Evolutionary conservation across 768 basidiomycete genomes (phyloP).

Genomic region (Cystobasidium tubakii): DNA sequence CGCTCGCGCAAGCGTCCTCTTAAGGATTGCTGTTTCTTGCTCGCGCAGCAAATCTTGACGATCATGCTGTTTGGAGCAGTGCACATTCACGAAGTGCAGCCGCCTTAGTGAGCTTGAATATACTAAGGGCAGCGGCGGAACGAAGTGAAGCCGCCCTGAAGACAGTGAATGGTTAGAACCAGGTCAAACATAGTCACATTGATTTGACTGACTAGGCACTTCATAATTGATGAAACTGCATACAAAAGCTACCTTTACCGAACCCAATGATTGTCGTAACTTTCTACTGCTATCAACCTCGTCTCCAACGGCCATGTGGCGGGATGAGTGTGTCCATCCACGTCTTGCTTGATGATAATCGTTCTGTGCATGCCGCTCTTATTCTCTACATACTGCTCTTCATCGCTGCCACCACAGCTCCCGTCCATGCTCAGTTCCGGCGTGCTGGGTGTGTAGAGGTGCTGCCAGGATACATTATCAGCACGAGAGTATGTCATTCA

Average conservation of each 20-base stretch:
- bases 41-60: too few species aligned
- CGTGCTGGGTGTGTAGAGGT: neutral
- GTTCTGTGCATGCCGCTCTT: neutral
- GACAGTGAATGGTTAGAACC: too few species aligned
- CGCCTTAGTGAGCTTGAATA: too few species aligned
- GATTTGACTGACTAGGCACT: too few species aligned
- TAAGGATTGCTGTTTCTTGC: too few species aligned
- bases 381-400: neutral
- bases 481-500: neutral
- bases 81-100: too few species aligned
- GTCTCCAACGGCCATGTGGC: neutral
- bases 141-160: too few species aligned
- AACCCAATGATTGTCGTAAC: constrained; percentile 6
- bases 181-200: too few species aligned
- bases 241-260: neutral
- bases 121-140: too few species aligned
- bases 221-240: too few species aligned
- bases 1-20: too few species aligned
- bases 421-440: constrained; percentile 32
- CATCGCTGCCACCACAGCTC: constrained; percentile 15
- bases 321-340: neutral
- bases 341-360: neutral
- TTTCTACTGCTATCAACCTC: constrained; percentile 6
- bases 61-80: too few species aligned
- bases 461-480: neutral